These are phyloP conservation scores for Myriosclerotinia duriaeana DNA, from an alignment of 2,329 filamentous ascomycete species.

Conservation along the genomic window DNA sequence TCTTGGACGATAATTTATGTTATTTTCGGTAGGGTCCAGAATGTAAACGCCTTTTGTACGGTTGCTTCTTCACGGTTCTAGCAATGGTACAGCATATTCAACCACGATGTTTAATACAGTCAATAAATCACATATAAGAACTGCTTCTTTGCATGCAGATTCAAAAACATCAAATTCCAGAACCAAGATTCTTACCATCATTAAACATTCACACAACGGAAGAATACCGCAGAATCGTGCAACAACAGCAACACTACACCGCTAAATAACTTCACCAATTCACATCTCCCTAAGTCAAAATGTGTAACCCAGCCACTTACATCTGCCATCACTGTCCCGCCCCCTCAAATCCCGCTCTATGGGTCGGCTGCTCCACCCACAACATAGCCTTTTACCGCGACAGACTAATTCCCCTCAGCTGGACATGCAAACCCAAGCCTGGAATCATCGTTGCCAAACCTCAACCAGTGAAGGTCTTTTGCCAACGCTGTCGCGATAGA, in stretches of 20 bases:
- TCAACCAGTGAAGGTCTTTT: slow-evolving; percentile 1
- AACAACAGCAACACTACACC: neutral
- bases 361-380: slow-evolving; percentile 3
- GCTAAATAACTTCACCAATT: neutral
- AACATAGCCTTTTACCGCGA: neutral
- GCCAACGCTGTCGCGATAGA: slow-evolving; percentile 19
- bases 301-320: neutral
- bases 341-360: neutral
- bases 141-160: neutral
- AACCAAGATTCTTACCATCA: neutral
- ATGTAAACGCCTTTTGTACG: neutral
- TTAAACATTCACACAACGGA: neutral
- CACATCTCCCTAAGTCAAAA: neutral
- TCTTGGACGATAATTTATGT: neutral
- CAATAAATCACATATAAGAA: neutral
- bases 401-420: neutral
- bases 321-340: slow-evolving; percentile 7
- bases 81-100: neutral
- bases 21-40: neutral
- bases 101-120: neutral
- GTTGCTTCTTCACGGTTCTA: neutral
- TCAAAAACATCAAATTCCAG: neutral
- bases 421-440: slow-evolving; percentile 1
- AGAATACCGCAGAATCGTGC: neutral
- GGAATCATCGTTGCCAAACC: slow-evolving; percentile 10